Percentiles rank a stretch among this genome's conserved stretches.
phyloP scores from a whole-genome alignment of 1,284 basidiomycete species.

The Pisolithus thermaeus region DNA sequence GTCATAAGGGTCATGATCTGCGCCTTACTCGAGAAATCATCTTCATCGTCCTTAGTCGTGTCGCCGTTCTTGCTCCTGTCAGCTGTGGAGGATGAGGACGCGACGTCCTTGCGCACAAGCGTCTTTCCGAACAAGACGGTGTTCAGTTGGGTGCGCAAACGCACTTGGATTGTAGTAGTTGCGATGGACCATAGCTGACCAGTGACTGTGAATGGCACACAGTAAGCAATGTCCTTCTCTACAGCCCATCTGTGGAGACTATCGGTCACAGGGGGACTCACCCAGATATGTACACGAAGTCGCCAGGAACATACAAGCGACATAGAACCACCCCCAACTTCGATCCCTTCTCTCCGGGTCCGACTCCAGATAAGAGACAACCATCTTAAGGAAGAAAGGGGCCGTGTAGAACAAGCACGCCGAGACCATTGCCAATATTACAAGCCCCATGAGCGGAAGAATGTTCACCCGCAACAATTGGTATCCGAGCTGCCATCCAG shows the following conservation, averaged over 20 bases:
- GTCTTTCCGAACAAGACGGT: constrained; percentile 86
- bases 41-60: constrained; percentile 46
- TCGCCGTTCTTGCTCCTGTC: constrained; percentile 19
- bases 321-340: constrained; percentile 73
- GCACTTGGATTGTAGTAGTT: constrained; percentile 66
- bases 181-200: constrained; percentile 70
- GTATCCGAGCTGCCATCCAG: constrained; percentile 60
- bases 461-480: constrained; percentile 52
- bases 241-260: neutral
- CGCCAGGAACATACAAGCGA: constrained; percentile 61
- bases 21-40: constrained; percentile 83
- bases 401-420: constrained; percentile 76
- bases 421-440: constrained; percentile 53
- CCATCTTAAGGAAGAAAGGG: constrained; percentile 65
- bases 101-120: constrained; percentile 81
- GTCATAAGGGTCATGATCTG: constrained; percentile 73
- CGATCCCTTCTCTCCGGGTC: constrained; percentile 48
- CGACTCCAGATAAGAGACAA: constrained; percentile 72
- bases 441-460: constrained; percentile 36
- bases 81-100: constrained; percentile 45
- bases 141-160: constrained; percentile 79
- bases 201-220: constrained; percentile 19
- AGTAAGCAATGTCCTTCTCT: constrained; percentile 3
- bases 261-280: constrained; percentile 29
- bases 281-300: constrained; percentile 57